Evolutionary conservation across 2,329 filamentous ascomycete genomes (phyloP).

Genomic region (Aspergillus ochraceus): DNA sequence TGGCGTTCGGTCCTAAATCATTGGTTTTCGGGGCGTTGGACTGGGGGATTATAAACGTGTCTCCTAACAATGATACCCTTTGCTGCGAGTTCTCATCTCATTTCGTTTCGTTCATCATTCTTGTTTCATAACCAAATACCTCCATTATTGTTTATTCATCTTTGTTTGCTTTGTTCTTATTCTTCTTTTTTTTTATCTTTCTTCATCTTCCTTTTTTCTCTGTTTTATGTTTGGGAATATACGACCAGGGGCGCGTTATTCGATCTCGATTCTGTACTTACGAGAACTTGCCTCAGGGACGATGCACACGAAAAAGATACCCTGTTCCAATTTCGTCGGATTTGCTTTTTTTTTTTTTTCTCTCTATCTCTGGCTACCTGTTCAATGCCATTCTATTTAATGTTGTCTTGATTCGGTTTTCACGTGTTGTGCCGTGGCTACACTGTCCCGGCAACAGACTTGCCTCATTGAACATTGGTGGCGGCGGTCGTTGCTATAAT

Average conservation of each 20-base stretch:
- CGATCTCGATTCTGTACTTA: conserved; percentile 12
- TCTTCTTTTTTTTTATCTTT: not conserved
- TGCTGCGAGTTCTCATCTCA: conserved; percentile 11
- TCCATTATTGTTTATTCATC: conserved; percentile 16
- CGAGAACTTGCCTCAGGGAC: conserved; percentile 18
- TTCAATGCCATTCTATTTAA: not conserved
- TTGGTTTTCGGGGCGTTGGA: conserved; percentile 31
- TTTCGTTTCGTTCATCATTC: conserved; percentile 14
- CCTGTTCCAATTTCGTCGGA: conserved; percentile 20
- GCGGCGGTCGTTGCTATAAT: not conserved
- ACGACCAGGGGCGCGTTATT: conserved; percentile 15
- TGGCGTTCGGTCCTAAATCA: conserved; percentile 13
- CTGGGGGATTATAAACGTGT: conserved; percentile 44
- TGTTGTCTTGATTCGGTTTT: not conserved
- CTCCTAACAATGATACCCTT: conserved; percentile 43
- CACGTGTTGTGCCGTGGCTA: not conserved
- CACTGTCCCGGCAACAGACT: not conserved
- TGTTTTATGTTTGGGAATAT: conserved; percentile 9
- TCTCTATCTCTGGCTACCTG: conserved; percentile 1
- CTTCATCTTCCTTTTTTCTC: not conserved
- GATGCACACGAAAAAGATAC: conserved; percentile 32
- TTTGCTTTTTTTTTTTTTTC: conserved; percentile 11
- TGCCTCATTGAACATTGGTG: not conserved
- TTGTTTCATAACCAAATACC: conserved; percentile 17
- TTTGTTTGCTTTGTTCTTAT: not conserved